phyloP scores from a whole-genome alignment of 208 protist genomes.

The Leishmania braziliensis region DNA sequence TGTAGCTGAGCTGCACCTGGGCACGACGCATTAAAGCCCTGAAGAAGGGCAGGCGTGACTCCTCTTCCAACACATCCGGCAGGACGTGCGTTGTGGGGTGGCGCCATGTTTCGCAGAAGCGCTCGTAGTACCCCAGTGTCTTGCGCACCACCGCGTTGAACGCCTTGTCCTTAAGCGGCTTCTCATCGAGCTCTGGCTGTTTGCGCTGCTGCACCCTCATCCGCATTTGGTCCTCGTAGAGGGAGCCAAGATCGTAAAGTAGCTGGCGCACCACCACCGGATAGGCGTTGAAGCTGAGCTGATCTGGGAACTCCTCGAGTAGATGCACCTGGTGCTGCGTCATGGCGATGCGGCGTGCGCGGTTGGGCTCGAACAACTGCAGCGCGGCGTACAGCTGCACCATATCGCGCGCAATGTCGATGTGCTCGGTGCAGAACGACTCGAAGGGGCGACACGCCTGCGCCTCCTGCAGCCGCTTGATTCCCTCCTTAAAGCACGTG shows the following conservation, averaged over 20 bases:
- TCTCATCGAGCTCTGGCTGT: slow-evolving; percentile 40
- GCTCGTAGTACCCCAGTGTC: slow-evolving; percentile 54
- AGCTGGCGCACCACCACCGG: slow-evolving; percentile 79
- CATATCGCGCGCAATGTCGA: slow-evolving; percentile 76
- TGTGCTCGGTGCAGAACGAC: slow-evolving; percentile 82
- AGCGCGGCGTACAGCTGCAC: slow-evolving; percentile 63
- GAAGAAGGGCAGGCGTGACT: slow-evolving; percentile 81
- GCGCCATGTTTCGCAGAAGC: slow-evolving; percentile 86
- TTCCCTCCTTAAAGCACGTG: slow-evolving; percentile 76
- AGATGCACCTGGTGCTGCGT: slow-evolving; percentile 66
- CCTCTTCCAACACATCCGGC: slow-evolving; percentile 67
- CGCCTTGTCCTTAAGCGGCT: slow-evolving; percentile 63
- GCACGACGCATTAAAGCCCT: slow-evolving; percentile 72
- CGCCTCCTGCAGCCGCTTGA: slow-evolving; percentile 66
- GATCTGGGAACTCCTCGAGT: slow-evolving; percentile 65
- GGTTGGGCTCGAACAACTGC: slow-evolving; percentile 64
- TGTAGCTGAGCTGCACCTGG: slow-evolving; percentile 60
- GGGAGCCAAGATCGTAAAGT: slow-evolving; percentile 79
- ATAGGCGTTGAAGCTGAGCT: slow-evolving; percentile 92
- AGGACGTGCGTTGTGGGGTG: slow-evolving; percentile 47
- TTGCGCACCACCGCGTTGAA: slow-evolving; percentile 72
- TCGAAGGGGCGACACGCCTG: slow-evolving; percentile 85
- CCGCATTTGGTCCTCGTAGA: slow-evolving; percentile 72
- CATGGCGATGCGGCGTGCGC: slow-evolving; percentile 73
- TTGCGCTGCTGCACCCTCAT: slow-evolving; percentile 71